Conservation (phyloP, 2,329 filamentous ascomycete genomes). For the Fusarium torulosum region DNA sequence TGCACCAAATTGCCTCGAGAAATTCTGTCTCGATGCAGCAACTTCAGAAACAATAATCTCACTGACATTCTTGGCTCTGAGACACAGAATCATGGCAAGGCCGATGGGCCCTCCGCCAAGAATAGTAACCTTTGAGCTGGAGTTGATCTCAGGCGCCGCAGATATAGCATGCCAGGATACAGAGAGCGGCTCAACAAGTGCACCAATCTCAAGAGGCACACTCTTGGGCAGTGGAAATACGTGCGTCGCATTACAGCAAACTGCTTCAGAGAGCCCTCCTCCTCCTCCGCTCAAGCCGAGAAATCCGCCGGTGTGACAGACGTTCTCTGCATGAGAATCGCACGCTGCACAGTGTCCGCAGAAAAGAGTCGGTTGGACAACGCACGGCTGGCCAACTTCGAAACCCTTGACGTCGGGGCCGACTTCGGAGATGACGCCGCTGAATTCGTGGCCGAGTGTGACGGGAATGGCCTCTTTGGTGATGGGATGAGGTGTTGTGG, state of each 20-base stretch:
- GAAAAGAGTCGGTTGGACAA: conserved; percentile 70
- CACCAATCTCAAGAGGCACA: conserved; percentile 63
- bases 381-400: conserved; percentile 67
- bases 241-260: conserved; percentile 63
- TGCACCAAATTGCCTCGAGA: conserved; percentile 60
- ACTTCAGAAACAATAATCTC: conserved; percentile 63
- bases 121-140: conserved; percentile 60
- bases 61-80: conserved; percentile 61
- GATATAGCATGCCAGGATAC: conserved; percentile 62
- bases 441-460: conserved; percentile 75
- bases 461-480: conserved; percentile 69
- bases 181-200: conserved; percentile 65
- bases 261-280: conserved; percentile 67
- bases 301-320: conserved; percentile 62
- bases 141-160: conserved; percentile 56
- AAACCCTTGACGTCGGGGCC: conserved; percentile 62
- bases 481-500: conserved; percentile 68
- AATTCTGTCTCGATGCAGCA: conserved; percentile 55
- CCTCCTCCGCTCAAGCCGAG: conserved; percentile 58
- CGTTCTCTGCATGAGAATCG: conserved; percentile 64
- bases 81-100: conserved; percentile 60
- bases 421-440: conserved; percentile 69
- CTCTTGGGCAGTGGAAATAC: conserved; percentile 64
- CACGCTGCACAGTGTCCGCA: conserved; percentile 70
- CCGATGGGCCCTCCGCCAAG: conserved; percentile 66